A percentile compares a stretch with the other conserved stretches of the same genome.
Conservation (phyloP, 257 asterid genomes). For the Catharanthus roseus region DNA sequence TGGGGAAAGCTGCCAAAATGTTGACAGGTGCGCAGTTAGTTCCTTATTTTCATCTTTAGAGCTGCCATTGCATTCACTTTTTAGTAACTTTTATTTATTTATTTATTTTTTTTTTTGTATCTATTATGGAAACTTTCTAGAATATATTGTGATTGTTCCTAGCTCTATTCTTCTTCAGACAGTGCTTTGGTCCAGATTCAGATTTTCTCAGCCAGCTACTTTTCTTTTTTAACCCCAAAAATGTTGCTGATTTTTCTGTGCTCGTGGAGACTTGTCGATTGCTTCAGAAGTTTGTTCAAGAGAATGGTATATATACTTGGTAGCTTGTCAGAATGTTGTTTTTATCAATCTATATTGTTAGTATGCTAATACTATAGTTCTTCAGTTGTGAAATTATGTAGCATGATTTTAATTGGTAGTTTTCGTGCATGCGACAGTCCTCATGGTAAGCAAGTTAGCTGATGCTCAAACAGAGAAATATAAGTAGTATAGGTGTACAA, state of each 20-base stretch:
- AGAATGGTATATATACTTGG: constrained; percentile 47
- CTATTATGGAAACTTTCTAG: neutral
- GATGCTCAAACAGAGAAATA: neutral
- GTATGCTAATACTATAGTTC: neutral
- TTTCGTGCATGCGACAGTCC: neutral
- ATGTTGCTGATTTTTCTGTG: constrained; percentile 62
- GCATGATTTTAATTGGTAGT: neutral
- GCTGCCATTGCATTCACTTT: neutral
- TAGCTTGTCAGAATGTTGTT: neutral
- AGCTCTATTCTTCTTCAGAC: constrained; percentile 47
- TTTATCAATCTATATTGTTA: neutral
- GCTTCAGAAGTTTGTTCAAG: constrained; percentile 57
- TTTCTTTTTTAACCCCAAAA: constrained; percentile 82
- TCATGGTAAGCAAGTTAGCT: neutral
- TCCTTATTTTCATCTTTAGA: constrained; percentile 15
- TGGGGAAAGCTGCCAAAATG: constrained; percentile 58
- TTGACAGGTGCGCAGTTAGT: constrained; percentile 54
- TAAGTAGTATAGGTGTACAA: neutral
- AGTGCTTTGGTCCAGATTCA: constrained; percentile 77
- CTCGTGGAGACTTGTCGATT: constrained; percentile 76
- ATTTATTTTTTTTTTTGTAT: too few species aligned
- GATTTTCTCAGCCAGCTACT: constrained; percentile 68
- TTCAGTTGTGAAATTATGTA: neutral
- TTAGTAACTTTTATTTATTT: neutral
- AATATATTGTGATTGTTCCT: neutral